A percentile compares a stretch with the other conserved stretches of the same genome.
phyloP scores from a whole-genome alignment of 805 yeast genomes.

The Candida patagonica region DNA sequence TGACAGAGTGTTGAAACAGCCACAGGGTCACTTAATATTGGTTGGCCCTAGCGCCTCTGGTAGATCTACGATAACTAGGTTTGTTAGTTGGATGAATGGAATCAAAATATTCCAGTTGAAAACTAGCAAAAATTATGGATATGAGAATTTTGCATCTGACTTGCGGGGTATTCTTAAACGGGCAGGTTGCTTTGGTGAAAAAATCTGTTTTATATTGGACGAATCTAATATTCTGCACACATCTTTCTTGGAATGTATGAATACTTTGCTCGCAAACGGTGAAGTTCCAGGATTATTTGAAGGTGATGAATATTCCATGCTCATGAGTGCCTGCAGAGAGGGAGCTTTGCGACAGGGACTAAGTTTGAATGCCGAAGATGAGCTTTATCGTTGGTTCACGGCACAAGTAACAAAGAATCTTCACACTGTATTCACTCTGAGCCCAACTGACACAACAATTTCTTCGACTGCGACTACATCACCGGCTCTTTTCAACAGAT shows the following conservation, averaged over 20 bases:
- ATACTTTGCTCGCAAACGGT: conserved; percentile 84
- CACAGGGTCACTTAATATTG: conserved; percentile 83
- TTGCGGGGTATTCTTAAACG: conserved; percentile 44
- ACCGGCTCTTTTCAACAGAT: conserved; percentile 83
- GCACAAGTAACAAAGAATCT: conserved; percentile 57
- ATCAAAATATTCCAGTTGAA: conserved; percentile 48
- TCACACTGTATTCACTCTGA: conserved; percentile 75
- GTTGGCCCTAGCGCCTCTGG: conserved; percentile 82
- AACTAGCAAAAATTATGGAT: conserved; percentile 44
- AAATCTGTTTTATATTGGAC: conserved; percentile 64
- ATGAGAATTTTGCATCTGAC: conserved; percentile 58
- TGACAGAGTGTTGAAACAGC: conserved; percentile 72
- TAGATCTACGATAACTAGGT: conserved; percentile 59
- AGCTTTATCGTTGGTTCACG: conserved; percentile 66
- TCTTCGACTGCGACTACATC: conserved; percentile 51
- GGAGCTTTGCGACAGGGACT: conserved; percentile 53
- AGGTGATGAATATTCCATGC: conserved; percentile 51
- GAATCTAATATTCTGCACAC: conserved; percentile 71
- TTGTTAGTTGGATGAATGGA: conserved; percentile 91
- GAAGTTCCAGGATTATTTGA: conserved; percentile 86
- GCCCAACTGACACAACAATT: conserved; percentile 37
- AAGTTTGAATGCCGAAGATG: conserved; percentile 56
- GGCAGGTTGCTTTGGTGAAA: conserved; percentile 48
- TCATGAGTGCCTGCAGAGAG: conserved; percentile 48
- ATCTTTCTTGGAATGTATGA: conserved; percentile 82